These are phyloP conservation scores for Glycine tomentella DNA, from an alignment of 306 rosid species.

Conservation along the genomic window DNA sequence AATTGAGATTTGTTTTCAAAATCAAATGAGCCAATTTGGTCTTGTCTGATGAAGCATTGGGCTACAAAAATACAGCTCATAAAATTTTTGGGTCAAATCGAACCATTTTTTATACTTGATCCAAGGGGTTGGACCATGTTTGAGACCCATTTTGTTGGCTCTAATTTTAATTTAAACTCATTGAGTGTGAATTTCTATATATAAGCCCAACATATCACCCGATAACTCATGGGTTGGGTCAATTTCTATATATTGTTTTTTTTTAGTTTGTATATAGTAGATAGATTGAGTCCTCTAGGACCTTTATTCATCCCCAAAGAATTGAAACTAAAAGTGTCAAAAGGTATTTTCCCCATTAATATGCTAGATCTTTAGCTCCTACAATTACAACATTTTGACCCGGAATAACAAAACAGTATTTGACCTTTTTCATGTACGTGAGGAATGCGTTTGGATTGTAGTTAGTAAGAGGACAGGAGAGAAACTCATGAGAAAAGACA, in stretches of 20 bases:
- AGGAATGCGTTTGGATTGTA: slow-evolving; percentile 34
- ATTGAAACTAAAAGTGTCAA: background rate
- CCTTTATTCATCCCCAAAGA: background rate
- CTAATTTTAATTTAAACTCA: background rate
- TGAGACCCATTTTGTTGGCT: too few relatives aligned
- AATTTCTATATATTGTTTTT: background rate
- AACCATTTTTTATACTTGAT: too few relatives aligned
- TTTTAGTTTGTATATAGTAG: background rate
- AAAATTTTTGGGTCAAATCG: too few relatives aligned
- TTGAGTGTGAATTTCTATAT: background rate
- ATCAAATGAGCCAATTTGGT: too few relatives aligned
- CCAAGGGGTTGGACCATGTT: too few relatives aligned
- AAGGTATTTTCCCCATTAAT: background rate
- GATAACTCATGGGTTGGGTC: background rate
- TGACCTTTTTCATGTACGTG: slow-evolving; percentile 32
- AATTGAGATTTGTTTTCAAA: too few relatives aligned
- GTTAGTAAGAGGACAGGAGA: slow-evolving; percentile 34
- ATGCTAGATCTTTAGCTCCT: background rate
- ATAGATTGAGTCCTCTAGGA: background rate
- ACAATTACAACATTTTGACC: background rate
- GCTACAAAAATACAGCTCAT: too few relatives aligned
- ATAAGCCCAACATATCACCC: background rate
- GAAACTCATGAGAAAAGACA: slow-evolving; percentile 45
- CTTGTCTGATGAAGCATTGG: too few relatives aligned
- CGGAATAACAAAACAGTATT: background rate